Base-by-base conservation (phyloP, 164 flowering plant genomes). In the Vitis cinerea region DNA sequence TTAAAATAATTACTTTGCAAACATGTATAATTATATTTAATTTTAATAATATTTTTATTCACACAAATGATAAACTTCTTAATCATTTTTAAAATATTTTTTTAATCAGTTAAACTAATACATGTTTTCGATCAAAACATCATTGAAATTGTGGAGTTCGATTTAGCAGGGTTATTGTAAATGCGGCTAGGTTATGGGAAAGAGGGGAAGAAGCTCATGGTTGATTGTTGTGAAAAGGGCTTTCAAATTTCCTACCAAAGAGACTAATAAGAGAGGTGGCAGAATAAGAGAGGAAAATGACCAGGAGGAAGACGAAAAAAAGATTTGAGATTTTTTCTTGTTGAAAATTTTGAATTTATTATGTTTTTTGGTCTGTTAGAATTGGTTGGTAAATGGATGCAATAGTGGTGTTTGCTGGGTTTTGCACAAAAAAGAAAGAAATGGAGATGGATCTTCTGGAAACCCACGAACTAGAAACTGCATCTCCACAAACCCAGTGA, bases 191-290 rank as follows among this genome's bases (percentile, higher is more conserved):
- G 44, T 31, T 31, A 81, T 85, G 86, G 86, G 88, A 70, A 84
- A 81, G 80, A 82, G 77, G 60, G 85, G 87, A 50, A 72, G 78
- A 0, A 53, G 65, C 58, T 85, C 88, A 6, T 85, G 88, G 88
- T 74, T 85, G 70, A 83, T 86, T 57, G 83, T 77, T 62, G 88
- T 85, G 17, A 85, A 85, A 68, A 83, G 86, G 63, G 85, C 88
- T 66, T 85, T 85, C 73, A 81, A 85, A 80, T 85, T 86, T 80
- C 88, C 88, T 9, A 66, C 78, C 53, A 85, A 82, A 75, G 79
- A 81, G 0, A 61, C 60, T 63, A 68, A 74, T 10, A 74, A 79
- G 49, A 72, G 30, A 37, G 65, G 59, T 5, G 68, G 61, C 49
- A 71, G 68, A 51, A 73, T 74, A 47, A 73, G 65, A 72, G 74